Evolutionary conservation across 352 stramenopile genomes (phyloP).

Genomic region (Globisporangium ultimum): DNA sequence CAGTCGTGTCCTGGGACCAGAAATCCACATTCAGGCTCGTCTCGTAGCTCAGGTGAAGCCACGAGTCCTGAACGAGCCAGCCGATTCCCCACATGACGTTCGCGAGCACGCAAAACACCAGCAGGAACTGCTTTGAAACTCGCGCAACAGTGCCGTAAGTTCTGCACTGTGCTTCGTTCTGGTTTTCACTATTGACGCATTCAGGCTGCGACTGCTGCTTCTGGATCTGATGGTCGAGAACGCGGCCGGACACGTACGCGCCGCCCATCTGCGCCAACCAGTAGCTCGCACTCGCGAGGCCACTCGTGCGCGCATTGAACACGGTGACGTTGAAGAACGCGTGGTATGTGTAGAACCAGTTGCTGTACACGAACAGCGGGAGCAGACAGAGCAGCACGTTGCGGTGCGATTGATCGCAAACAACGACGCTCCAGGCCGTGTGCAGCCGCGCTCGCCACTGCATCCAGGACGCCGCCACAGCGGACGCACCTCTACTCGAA

Average conservation of each 20-base stretch:
- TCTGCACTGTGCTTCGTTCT: too few species aligned
- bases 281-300: constrained; percentile 35
- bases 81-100: constrained; percentile 42
- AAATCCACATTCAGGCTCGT: constrained; percentile 24
- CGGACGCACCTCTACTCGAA: not conserved
- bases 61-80: constrained; percentile 18
- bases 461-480: constrained; percentile 1
- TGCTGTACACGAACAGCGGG: constrained; percentile 54
- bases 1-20: not conserved
- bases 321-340: constrained; percentile 43
- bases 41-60: constrained; percentile 21
- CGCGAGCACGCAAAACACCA: constrained; percentile 17
- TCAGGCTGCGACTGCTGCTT: constrained; percentile 4
- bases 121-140: constrained; percentile 5
- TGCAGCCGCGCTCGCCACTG: not conserved
- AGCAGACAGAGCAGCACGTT: constrained; percentile 25
- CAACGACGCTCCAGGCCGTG: not conserved
- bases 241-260: constrained; percentile 22
- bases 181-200: too few species aligned
- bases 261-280: constrained; percentile 43
- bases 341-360: constrained; percentile 73
- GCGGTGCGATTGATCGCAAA: not conserved
- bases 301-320: constrained; percentile 41
- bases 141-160: too few species aligned
- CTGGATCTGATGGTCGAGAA: constrained; percentile 20